Base-by-base conservation (phyloP, 352 stramenopile species). In the Blastocystis sp. region DNA sequence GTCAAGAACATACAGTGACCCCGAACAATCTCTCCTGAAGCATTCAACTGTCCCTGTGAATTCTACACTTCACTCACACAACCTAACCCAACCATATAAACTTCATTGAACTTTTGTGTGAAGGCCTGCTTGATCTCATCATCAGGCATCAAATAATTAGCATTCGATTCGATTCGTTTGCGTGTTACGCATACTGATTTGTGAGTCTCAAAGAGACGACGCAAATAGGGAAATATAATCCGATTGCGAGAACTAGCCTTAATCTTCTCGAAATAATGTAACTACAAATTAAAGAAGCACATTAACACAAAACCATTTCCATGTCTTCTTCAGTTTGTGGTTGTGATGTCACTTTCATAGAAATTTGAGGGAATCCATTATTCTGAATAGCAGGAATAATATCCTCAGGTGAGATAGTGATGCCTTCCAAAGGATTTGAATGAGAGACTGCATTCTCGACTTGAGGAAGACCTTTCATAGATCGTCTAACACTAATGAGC, bases 201-300 rank as follows among this genome's bases (percentile, higher is more conserved):
- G 22, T 68, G 48, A 3, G 73, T 84, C 51, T 84, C 73, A 40
- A 84, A 84, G 1, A 84, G 53, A 13, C 73, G 73, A 17, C 73
- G 73, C 1, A 84, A 57, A 27, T 68, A 84, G 17, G 73, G 73
- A 22, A 84, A 48, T 6, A 84, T 68, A n/a, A 84, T 48, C 11
- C 73, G 73, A 42, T 84, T 84, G 15, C 73, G 48, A 2, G 42
- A 84, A n/a, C 30, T 84, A 9, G 73, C 48, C 30, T 84, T 84
- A 1, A 84, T 48, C 24, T 19, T 42, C 17, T 84, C 73, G 11
- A 64, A 40, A 13, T 84, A 54, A 35, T 84, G 37, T 35, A 68
- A 11, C 73, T 84, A 44, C 30, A 15, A 27, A 42, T 48, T 35
- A 64, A 17, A 22, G 9, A 1, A 5, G 11, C 19, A 54, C 15